phyloP scores from a whole-genome alignment of 805 yeast genomes.

The Starmera dryadoides region DNA sequence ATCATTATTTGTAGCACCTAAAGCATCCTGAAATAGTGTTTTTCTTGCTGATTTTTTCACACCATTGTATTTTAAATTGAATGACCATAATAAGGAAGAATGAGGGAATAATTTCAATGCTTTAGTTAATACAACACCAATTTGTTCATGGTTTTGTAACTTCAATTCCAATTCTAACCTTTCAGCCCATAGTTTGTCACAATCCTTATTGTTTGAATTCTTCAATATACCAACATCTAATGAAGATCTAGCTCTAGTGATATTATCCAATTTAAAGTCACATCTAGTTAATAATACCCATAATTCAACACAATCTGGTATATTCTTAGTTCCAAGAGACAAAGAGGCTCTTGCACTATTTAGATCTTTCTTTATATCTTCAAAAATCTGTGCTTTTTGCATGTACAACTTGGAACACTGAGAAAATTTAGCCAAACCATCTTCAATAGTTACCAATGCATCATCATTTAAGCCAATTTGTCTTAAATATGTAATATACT shows the following conservation, averaged over 20 bases:
- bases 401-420: conserved; percentile 45
- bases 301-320: conserved; percentile 36
- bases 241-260: conserved; percentile 60
- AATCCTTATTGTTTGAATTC: conserved; percentile 28
- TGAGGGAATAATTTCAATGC: conserved; percentile 54
- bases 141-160: conserved; percentile 41
- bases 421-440: conserved; percentile 45
- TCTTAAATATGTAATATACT: conserved; percentile 47
- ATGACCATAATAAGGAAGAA: conserved; percentile 61
- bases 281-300: conserved; percentile 49
- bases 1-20: conserved; percentile 56
- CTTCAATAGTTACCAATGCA: conserved; percentile 35
- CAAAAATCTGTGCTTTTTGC: conserved; percentile 53
- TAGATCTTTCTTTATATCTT: conserved; percentile 21
- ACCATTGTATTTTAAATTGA: conserved; percentile 36
- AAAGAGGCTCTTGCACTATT: conserved; percentile 40
- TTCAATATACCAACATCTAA: conserved; percentile 59
- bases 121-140: conserved; percentile 44
- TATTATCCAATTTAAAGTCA: conserved; percentile 32
- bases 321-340: conserved; percentile 38
- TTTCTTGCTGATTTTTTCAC: conserved; percentile 44
- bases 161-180: conserved; percentile 51
- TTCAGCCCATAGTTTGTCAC: conserved; percentile 50
- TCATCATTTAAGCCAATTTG: conserved; percentile 23
- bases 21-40: conserved; percentile 60